Evolutionary conservation across 2,329 filamentous ascomycete species (phyloP).

Genomic region (Fusarium torreyae): DNA sequence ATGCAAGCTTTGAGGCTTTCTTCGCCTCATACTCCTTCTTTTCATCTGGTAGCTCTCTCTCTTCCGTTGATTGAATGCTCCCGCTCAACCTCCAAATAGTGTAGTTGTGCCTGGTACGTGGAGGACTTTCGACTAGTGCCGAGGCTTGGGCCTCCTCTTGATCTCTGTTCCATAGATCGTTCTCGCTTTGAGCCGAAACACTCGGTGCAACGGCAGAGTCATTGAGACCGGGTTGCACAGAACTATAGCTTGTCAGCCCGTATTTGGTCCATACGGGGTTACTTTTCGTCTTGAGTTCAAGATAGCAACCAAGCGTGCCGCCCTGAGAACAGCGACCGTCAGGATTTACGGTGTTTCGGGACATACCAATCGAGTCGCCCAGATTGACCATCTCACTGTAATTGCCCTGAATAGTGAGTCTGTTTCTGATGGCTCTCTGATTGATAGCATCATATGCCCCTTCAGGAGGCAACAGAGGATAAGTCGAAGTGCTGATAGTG

Average conservation of each 20-base stretch:
- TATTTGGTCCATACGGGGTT: neutral
- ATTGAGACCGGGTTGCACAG: neutral
- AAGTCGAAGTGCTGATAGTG: no score
- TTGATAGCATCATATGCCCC: no score
- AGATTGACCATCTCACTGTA: no score
- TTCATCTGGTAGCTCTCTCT: neutral
- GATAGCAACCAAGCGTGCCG: neutral
- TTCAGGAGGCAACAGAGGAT: no score
- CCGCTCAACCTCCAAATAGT: neutral
- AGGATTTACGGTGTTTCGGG: no score
- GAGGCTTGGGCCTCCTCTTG: neutral
- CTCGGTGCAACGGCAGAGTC: neutral
- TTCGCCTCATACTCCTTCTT: neutral
- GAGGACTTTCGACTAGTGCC: neutral
- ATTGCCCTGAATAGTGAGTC: no score
- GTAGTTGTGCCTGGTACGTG: neutral
- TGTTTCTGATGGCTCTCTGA: no score
- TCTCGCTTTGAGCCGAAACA: neutral
- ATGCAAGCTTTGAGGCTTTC: neutral
- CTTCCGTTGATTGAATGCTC: neutral
- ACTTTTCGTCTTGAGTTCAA: neutral
- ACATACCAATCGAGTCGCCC: no score
- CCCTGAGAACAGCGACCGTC: no score
- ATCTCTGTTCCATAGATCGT: neutral
- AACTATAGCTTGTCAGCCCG: neutral